Evolutionary conservation across 768 basidiomycete species (phyloP).

Genomic region (Pleurotus sapidus): DNA sequence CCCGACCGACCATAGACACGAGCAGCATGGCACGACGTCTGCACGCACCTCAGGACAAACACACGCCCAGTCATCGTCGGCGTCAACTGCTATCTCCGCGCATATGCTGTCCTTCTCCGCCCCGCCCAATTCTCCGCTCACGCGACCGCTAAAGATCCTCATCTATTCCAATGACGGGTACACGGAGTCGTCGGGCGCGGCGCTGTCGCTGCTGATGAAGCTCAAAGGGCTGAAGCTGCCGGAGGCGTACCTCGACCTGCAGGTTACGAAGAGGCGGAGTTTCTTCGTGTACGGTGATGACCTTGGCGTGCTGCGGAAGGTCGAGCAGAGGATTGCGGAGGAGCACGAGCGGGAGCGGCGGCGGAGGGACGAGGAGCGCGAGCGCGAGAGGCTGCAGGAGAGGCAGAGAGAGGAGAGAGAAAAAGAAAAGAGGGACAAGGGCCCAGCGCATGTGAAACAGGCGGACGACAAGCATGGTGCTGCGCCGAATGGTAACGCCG

Average conservation of each 20-base stretch:
- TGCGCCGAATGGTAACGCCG: conserved; percentile 21
- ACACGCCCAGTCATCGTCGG: neutral
- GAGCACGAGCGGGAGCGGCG: conserved; percentile 33
- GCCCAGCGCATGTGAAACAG: neutral
- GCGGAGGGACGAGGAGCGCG: conserved; percentile 24
- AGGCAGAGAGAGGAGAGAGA: conserved; percentile 14
- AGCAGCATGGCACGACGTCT: neutral
- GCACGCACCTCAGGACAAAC: neutral
- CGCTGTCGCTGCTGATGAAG: conserved; percentile 85
- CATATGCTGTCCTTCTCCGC: conserved; percentile 14
- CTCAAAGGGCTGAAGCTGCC: conserved; percentile 64
- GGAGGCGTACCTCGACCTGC: conserved; percentile 91
- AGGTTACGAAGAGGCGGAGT: conserved; percentile 72
- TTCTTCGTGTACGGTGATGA: conserved; percentile 94
- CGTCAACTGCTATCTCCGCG: neutral
- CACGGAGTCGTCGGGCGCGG: conserved; percentile 89
- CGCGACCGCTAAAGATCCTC: conserved; percentile 70
- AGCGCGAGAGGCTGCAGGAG: conserved; percentile 27
- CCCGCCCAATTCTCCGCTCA: conserved; percentile 19
- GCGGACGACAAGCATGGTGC: conserved; percentile 26
- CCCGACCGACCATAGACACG: neutral
- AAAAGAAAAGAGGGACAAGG: conserved; percentile 17
- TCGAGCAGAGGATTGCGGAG: conserved; percentile 54
- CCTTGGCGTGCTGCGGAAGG: conserved; percentile 63
- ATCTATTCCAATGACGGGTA: conserved; percentile 87